Evolutionary conservation across 1,284 basidiomycete genomes (phyloP).

Genomic region (Malassezia brasiliensis): DNA sequence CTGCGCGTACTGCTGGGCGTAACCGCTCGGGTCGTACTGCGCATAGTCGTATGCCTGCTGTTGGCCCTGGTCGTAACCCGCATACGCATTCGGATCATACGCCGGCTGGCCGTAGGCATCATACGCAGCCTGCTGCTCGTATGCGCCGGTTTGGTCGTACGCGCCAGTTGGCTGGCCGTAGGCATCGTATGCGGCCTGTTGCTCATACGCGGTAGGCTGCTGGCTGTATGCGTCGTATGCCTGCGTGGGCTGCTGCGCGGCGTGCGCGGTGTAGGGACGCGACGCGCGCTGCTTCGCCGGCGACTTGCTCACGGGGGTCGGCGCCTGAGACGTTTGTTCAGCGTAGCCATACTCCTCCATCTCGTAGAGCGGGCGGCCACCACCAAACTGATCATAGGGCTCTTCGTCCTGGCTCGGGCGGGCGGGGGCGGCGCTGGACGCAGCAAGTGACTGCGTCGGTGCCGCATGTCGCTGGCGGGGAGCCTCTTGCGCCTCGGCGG

Average conservation of each 20-base stretch:
- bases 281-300: too few species aligned
- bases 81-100: neutral
- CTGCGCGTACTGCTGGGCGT: neutral
- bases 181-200: neutral
- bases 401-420: neutral
- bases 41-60: constrained; percentile 1
- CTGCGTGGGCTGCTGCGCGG: too few species aligned
- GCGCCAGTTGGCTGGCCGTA: neutral
- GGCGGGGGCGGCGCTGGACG: neutral
- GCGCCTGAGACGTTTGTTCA: neutral
- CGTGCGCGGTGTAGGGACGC: neutral
- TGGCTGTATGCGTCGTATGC: neutral
- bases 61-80: neutral
- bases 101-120: neutral
- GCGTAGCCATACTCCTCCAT: too few species aligned
- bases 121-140: constrained; percentile 1
- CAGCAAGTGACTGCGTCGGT: neutral
- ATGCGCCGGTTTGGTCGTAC: neutral
- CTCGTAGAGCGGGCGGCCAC: constrained; percentile 3
- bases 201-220: neutral
- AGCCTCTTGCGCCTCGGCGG: neutral
- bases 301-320: neutral
- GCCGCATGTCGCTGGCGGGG: neutral
- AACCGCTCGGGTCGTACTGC: neutral
- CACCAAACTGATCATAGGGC: constrained; percentile 10